A percentile compares a stretch with the other conserved stretches of the same genome.
Evolutionary conservation across 441 rosid species (phyloP).

Genomic region (Euphorbia schlechtendalii): DNA sequence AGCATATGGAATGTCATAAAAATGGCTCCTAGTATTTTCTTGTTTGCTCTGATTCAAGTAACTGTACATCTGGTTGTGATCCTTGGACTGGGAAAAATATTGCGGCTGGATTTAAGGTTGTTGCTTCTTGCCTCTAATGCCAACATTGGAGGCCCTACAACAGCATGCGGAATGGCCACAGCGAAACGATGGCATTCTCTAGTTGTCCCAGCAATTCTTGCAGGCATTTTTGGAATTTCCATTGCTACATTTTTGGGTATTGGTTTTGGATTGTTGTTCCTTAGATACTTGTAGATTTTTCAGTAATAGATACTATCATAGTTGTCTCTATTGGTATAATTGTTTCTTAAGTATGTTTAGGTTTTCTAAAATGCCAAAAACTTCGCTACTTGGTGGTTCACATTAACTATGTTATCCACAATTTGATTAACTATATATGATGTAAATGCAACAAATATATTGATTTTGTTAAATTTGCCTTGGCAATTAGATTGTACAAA

Average conservation of each 20-base stretch:
- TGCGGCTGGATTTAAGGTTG: constrained; percentile 48
- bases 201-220: constrained; percentile 66
- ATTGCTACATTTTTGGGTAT: constrained; percentile 78
- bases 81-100: constrained; percentile 53
- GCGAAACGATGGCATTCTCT: constrained; percentile 77
- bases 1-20: constrained; percentile 62
- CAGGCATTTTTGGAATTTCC: constrained; percentile 65
- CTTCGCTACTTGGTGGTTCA: too few species aligned
- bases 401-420: too few species aligned
- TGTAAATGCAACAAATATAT: too few species aligned
- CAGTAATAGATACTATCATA: background rate
- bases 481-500: too few species aligned
- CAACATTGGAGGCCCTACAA: constrained; percentile 77
- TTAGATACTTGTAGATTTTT: constrained; percentile 35
- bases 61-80: constrained; percentile 50
- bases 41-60: constrained; percentile 69
- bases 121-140: constrained; percentile 79
- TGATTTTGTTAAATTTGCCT: too few species aligned
- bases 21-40: constrained; percentile 71
- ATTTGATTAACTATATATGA: too few species aligned
- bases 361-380: too few species aligned
- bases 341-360: too few species aligned
- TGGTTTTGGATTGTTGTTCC: constrained; percentile 55
- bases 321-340: background rate
- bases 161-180: constrained; percentile 86